Percentiles rank a stretch among this genome's conserved stretches.
Conservation (phyloP, 2,329 filamentous ascomycete species). For the Alternaria arbusti region DNA sequence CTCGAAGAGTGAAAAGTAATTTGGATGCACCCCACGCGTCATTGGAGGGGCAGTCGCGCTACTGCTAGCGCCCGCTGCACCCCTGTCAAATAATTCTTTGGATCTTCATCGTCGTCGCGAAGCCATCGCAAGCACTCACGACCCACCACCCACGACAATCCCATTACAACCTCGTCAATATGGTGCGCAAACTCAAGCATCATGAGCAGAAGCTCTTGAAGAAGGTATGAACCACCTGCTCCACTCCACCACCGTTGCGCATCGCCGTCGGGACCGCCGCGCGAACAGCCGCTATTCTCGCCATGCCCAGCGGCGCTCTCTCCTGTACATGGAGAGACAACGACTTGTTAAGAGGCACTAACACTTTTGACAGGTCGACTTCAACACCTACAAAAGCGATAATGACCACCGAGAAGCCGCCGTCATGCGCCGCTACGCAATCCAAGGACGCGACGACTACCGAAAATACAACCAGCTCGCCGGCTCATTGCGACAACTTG, state of each 20-base stretch:
- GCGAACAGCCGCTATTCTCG: neutral
- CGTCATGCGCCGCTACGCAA: slow-evolving; percentile 84
- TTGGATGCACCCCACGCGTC: slow-evolving; percentile 17
- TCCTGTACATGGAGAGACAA: neutral
- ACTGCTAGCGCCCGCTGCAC: slow-evolving; percentile 15
- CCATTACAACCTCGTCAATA: slow-evolving; percentile 46
- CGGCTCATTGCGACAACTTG: slow-evolving; percentile 82
- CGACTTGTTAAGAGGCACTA: neutral
- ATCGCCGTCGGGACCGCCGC: neutral
- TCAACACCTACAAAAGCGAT: slow-evolving; percentile 92
- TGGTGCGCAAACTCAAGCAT: slow-evolving; percentile 96
- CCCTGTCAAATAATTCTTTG: slow-evolving; percentile 21
- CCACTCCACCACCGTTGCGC: neutral
- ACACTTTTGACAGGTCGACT: slow-evolving; percentile 68
- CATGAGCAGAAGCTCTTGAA: slow-evolving; percentile 89
- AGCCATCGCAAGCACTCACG: neutral
- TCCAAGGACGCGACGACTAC: slow-evolving; percentile 85
- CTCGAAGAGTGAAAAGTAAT: slow-evolving; percentile 8
- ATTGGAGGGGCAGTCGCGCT: slow-evolving; percentile 18
- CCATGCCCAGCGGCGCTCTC: neutral
- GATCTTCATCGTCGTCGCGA: slow-evolving; percentile 18
- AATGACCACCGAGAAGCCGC: slow-evolving; percentile 81
- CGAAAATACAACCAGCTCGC: slow-evolving; percentile 55
- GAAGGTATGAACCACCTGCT: slow-evolving; percentile 53
- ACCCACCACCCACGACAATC: neutral